Base-by-base conservation (phyloP, 306 rosid genomes). In the Medicago ruthenica region DNA sequence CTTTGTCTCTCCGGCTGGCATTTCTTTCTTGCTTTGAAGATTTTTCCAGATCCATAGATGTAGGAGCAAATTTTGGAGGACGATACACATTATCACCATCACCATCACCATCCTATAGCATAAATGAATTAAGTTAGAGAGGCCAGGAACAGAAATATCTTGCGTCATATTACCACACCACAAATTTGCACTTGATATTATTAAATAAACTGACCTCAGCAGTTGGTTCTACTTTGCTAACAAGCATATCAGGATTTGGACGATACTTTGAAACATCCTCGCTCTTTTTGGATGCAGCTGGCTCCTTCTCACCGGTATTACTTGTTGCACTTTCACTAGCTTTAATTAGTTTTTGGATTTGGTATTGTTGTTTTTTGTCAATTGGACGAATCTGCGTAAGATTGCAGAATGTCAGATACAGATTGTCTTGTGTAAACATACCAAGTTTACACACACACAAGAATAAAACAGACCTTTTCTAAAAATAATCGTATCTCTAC, bases 301-400 rank as follows among this genome's bases (percentile, higher is more conserved):
- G 21, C 73, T 88, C 86, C 85, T 88, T 89, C 74, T 76, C 83
- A 17, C 54, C 67, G 44, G 59, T 76, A 24, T 34, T 84, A 83
- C 71, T 90, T 1, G 74, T 59, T 51, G 84, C 76, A 81, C 79
- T 83, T 18, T 76, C 76, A 34, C 87, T 48, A 84, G 75, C 90
- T 77, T 81, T 91, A 15, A 85, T 83, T 27, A 92, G 83, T 87
- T 95, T 95, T 81, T 92, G 96, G 74, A 92, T 86, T 82, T 95
- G 98, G 80, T 95, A 95, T 31, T 95, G 92, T 21, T 89, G 90
- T 85, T 90, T 92, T 74, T 92, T 89, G 86, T 92, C 98, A 62
- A 92, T 92, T 66, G 97, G 91, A 47, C 96, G 87, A 73, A 95
- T 90, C 97, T 95, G 89, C 76, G 53, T 9, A 24, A 16, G 73